phyloP scores from a whole-genome alignment of 345 rosid genomes.

The Schrenkiella parvula region DNA sequence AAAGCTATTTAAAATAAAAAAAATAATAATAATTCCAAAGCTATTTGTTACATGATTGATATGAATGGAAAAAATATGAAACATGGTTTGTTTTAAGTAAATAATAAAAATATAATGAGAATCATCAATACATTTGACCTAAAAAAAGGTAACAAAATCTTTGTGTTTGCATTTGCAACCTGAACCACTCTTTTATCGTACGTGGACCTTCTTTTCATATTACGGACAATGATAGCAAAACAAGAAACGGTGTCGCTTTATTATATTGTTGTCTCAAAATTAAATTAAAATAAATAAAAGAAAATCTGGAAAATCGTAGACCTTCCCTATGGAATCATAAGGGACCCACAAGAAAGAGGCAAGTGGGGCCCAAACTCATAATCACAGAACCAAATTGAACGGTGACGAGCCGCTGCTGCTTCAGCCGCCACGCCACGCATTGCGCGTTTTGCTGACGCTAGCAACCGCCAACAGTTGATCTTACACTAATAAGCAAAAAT shows the following conservation, averaged over 20 bases:
- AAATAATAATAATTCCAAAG: no score
- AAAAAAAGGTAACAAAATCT: slow-evolving; percentile 22
- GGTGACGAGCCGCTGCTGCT: slow-evolving; percentile 62
- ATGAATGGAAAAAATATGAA: not conserved
- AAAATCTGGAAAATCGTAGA: no score
- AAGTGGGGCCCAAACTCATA: slow-evolving; percentile 20
- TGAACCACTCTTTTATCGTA: slow-evolving; percentile 29
- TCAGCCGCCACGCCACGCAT: slow-evolving; percentile 11
- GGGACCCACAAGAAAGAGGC: slow-evolving; percentile 28
- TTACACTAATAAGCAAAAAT: no score
- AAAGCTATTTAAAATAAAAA: no score
- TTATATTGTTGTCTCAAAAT: not conserved
- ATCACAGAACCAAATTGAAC: slow-evolving; percentile 36
- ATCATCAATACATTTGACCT: slow-evolving; percentile 16
- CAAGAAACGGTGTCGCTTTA: slow-evolving; percentile 15
- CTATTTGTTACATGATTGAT: not conserved
- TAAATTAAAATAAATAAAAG: not conserved
- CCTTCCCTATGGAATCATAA: slow-evolving; percentile 9
- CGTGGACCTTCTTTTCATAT: slow-evolving; percentile 24
- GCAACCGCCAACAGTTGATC: not conserved
- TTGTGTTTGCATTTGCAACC: slow-evolving; percentile 6
- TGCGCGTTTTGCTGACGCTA: slow-evolving; percentile 18
- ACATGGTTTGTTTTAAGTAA: not conserved
- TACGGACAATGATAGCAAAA: slow-evolving; percentile 13
- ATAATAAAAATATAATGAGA: not conserved